Base-by-base conservation (phyloP, 1,139 yeast genomes). In the Pichia sp. region DNA sequence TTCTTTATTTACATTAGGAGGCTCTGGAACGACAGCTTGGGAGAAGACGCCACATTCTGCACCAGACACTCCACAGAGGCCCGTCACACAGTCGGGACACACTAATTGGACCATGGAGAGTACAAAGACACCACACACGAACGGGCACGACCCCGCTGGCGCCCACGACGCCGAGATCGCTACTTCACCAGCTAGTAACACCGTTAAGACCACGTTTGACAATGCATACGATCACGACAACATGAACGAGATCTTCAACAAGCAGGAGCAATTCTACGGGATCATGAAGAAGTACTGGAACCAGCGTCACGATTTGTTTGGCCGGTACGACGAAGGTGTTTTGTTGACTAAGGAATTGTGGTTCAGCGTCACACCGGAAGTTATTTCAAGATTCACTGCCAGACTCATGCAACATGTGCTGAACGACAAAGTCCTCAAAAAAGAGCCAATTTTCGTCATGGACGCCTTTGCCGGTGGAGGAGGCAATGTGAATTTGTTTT, bases 381-480 rank as follows among this genome's bases (percentile, higher is more conserved):
- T 66, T 2, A 68, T 87, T 5, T 95, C 96, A 0, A 66, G 69
- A 22, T 80, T 80, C 58, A 67, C 80, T 0, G 91, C 96, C 0
- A 70, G 72, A 42, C 74, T 84, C 49, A 67, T 84, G 20, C 65
- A 63, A 37, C 67, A 72, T n/a, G 52, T 52, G 4, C 72, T 79
- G 46, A 60, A 72, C 0, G 76, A 82, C 1, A 59, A 61, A 28
- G n/a, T 28, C 14, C 14, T 28, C 11, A 28, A 28, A 3, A 17
- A 38, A 12, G 48, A 40, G 2, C 40, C 38, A 17, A 30, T 51
- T 2, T 45, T 43, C 17, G 51, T 77, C 0, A 59, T 83, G 45
- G 99, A 93, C 61, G 76, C 89, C 4, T 91, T 91, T 60, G 86
- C 96, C 56, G 99, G 99, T 0, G 98, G 95, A 2, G 99, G 97